Conservation (phyloP, 192 early-diverging fungal genomes). For the Backusella tarrabulga region DNA sequence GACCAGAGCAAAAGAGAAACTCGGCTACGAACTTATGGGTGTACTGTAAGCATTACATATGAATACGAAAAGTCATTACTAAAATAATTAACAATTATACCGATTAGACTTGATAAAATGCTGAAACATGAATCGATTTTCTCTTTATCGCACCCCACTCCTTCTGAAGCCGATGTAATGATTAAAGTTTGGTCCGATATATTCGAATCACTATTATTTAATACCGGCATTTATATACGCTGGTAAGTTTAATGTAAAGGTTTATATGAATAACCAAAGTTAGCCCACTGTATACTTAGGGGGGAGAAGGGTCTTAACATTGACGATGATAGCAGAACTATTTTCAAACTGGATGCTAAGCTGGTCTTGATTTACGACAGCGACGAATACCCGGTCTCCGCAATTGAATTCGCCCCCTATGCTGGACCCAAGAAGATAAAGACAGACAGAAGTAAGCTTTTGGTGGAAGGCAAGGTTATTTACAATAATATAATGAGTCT, state of each 20-base stretch:
- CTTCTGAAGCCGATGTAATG: background rate
- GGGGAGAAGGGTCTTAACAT: too few relatives aligned
- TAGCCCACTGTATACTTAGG: background rate
- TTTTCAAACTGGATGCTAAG: too few relatives aligned
- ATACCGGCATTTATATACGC: background rate
- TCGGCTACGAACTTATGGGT: background rate
- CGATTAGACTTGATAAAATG: background rate
- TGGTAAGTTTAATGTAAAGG: background rate
- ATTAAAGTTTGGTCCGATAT: background rate
- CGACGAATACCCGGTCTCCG: too few relatives aligned
- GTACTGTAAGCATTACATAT: background rate
- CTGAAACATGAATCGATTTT: background rate
- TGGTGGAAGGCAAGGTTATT: too few relatives aligned
- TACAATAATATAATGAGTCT: too few relatives aligned
- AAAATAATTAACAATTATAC: background rate
- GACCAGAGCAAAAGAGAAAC: background rate
- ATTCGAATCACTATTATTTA: background rate
- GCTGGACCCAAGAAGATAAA: too few relatives aligned
- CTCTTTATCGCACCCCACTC: background rate
- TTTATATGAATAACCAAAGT: background rate
- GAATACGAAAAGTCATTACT: background rate
- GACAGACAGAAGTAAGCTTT: too few relatives aligned
- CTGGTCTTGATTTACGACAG: too few relatives aligned
- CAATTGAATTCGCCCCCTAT: too few relatives aligned
- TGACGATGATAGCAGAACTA: too few relatives aligned